phyloP scores from a whole-genome alignment of 2,329 filamentous ascomycete genomes.

The Pseudonectria foliicola region DNA sequence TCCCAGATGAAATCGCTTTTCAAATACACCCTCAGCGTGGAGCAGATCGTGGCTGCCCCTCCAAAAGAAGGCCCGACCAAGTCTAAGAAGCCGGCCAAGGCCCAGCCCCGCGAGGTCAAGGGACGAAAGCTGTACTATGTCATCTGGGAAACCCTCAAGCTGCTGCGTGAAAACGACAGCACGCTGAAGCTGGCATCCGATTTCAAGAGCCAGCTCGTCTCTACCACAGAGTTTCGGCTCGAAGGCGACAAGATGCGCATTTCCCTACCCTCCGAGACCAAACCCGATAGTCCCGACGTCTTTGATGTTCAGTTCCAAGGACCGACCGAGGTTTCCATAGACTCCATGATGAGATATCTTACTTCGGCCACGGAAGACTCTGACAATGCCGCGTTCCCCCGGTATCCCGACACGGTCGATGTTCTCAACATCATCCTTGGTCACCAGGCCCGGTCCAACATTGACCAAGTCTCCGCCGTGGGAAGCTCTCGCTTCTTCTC shows the following conservation, averaged over 20 bases:
- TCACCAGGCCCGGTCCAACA: constrained; percentile 31
- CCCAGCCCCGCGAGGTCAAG: constrained; percentile 27
- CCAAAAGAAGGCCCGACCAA: constrained; percentile 8
- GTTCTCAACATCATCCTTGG: constrained; percentile 47
- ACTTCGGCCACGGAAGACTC: constrained; percentile 33
- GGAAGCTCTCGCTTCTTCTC: constrained; percentile 45
- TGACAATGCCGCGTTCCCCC: constrained; percentile 36
- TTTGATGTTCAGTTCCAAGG: constrained; percentile 37
- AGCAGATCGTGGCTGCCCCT: constrained; percentile 11
- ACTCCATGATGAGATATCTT: constrained; percentile 38
- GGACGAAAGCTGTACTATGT: constrained; percentile 38
- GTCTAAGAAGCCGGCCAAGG: constrained; percentile 4
- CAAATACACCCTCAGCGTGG: constrained; percentile 39
- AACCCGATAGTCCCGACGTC: constrained; percentile 22
- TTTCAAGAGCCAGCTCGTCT: constrained; percentile 43
- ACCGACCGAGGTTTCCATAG: constrained; percentile 31
- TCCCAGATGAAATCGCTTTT: constrained; percentile 25
- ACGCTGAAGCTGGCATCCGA: constrained; percentile 36
- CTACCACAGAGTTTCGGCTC: constrained; percentile 30
- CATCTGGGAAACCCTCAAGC: constrained; percentile 30
- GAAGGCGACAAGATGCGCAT: constrained; percentile 28
- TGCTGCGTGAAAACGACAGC: constrained; percentile 27
- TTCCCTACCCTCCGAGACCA: constrained; percentile 25
- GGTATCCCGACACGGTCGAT: constrained; percentile 41
- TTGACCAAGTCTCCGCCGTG: constrained; percentile 30